Base-by-base conservation (phyloP, 2,329 filamentous ascomycete species). In the Corinectria fuckeliana region DNA sequence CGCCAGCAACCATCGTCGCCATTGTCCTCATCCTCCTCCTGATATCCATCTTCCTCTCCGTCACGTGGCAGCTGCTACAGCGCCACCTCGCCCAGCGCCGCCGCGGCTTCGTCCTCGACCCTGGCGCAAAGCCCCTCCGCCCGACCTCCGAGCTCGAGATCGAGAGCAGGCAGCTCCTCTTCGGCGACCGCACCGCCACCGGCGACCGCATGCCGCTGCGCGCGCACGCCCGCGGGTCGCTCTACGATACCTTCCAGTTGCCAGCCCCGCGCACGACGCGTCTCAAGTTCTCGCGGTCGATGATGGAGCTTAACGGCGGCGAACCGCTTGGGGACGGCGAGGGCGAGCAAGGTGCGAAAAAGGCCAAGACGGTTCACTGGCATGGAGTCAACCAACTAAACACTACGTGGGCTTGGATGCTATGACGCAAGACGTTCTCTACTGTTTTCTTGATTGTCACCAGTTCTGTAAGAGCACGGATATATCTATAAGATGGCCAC, bases 371-470 rank as follows among this genome's bases (percentile, higher is more conserved):
- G 3, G 66, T 71, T 38, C 69, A 69, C 56, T 71, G 67, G 66
- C 69, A 71, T 54, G 70, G 69, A 7, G 63, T 70, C 7, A 72
- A 72, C 38, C 63, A 66, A 39, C 57, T 72, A 16, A 72, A 71
- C 38, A 72, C 69, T 30, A 65, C 69, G 4, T 71, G 68, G 70
- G 68, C 51, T 8, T 71, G 67, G 66, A 71, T 71, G 70, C 66
- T 68, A 54, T 72, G 53, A 71, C 11, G 28, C 18, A 28, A 23
- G 3, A 44, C 25, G 14, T 9, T 26, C 26, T 14, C 41, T 26
- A 39, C 18, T 11, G 20, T 26, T 20, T 32, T 7, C 9, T 47
- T 50, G 8, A 18, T 13, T 49, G 25, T 13, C 42, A 45, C 42
- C 8, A 16, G 9, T 18, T 11, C n/a, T 28, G n/a, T 20, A 18